phyloP scores from a whole-genome alignment of 1,284 basidiomycete genomes.

The Malassezia psittaci region DNA sequence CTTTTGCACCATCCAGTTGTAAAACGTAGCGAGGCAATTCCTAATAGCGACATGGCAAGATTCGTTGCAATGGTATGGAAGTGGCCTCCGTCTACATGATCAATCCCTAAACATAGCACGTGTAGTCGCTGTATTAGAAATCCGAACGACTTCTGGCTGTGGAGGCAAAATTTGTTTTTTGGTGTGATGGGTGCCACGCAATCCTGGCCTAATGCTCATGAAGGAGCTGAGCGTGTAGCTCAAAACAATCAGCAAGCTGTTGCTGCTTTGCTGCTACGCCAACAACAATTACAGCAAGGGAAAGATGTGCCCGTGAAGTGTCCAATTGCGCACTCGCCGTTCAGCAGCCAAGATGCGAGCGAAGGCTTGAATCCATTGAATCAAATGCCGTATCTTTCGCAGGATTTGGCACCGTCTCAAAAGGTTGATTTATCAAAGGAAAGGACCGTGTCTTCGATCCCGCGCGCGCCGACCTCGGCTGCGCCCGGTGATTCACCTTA shows the following conservation, averaged over 20 bases:
- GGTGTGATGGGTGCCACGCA: slow-evolving; percentile 10
- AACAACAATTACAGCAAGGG: slow-evolving; percentile 8
- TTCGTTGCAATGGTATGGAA: slow-evolving; percentile 86
- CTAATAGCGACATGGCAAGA: slow-evolving; percentile 51
- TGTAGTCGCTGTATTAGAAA: not conserved
- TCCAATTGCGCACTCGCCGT: slow-evolving; percentile 25
- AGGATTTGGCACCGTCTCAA: slow-evolving; percentile 59
- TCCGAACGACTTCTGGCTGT: not conserved
- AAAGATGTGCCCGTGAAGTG: slow-evolving; percentile 23
- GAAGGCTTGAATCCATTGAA: slow-evolving; percentile 63
- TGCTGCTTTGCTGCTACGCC: slow-evolving; percentile 26
- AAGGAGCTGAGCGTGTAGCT: not conserved
- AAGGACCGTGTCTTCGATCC: slow-evolving; percentile 73
- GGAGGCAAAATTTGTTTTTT: not conserved
- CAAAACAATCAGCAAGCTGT: slow-evolving; percentile 30
- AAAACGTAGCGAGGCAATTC: slow-evolving; percentile 64
- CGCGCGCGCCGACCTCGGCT: slow-evolving; percentile 55
- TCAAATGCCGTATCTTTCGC: slow-evolving; percentile 74
- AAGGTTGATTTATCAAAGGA: slow-evolving; percentile 60
- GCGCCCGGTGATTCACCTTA: slow-evolving; percentile 40
- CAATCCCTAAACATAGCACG: too few species aligned
- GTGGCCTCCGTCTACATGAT: slow-evolving; percentile 53
- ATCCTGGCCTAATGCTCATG: not conserved
- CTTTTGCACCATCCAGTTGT: slow-evolving; percentile 85
- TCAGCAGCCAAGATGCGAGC: slow-evolving; percentile 19